phyloP scores from a whole-genome alignment of 75 land plant species.

The Chamaecyparis obtusa region DNA sequence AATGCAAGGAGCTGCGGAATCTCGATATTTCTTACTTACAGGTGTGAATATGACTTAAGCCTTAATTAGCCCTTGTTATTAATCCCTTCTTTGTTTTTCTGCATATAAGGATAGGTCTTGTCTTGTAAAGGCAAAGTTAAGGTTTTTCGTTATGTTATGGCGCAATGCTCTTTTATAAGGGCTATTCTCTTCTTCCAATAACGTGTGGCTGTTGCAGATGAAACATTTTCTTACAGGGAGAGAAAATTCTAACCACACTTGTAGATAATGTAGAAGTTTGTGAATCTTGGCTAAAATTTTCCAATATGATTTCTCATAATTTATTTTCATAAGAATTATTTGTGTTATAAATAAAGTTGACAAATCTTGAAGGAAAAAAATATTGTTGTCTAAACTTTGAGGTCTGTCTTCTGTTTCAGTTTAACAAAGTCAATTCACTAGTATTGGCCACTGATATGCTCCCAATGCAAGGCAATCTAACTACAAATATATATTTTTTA shows the following conservation, averaged over 20 bases:
- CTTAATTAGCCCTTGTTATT: not conserved
- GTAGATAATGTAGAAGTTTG: no score
- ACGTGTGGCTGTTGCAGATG: no score
- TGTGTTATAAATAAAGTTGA: not conserved
- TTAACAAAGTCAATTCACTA: not conserved
- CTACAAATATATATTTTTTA: not conserved
- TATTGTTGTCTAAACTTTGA: not conserved
- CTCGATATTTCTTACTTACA: constrained; percentile 23
- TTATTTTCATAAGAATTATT: no score
- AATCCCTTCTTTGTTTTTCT: not conserved
- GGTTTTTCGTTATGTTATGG: no score
- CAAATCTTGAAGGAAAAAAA: not conserved
- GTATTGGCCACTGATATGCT: not conserved
- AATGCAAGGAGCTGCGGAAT: constrained; percentile 37
- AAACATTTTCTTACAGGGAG: no score
- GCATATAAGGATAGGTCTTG: not conserved
- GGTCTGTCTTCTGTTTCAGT: not conserved
- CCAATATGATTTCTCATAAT: no score
- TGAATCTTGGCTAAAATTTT: no score
- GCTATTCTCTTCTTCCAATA: no score
- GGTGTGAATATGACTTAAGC: not conserved
- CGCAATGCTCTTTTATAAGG: no score
- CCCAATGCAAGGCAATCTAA: not conserved
- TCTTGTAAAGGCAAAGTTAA: no score
- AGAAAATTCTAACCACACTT: no score